Evolutionary conservation across 805 yeast genomes (phyloP).

Genomic region (Monosporozyma aquatica): DNA sequence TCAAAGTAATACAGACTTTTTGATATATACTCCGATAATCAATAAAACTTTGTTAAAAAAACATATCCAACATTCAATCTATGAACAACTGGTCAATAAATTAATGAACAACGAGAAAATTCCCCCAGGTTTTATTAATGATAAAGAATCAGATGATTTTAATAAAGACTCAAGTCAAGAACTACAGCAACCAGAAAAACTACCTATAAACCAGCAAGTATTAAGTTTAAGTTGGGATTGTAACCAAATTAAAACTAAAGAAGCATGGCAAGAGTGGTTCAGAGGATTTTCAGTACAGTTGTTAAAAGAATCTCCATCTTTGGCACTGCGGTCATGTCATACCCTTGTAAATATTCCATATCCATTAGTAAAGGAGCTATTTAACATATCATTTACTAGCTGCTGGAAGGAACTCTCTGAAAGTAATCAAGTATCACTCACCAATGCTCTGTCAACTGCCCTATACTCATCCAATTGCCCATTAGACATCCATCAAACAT

Average conservation of each 20-base stretch:
- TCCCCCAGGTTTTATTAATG: slow-evolving; percentile 65
- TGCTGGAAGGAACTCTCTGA: slow-evolving; percentile 92
- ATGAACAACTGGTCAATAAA: slow-evolving; percentile 73
- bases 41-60: slow-evolving; percentile 54
- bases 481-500: slow-evolving; percentile 88
- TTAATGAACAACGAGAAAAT: slow-evolving; percentile 77
- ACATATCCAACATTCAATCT: slow-evolving; percentile 59
- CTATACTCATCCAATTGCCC: slow-evolving; percentile 85
- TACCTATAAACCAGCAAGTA: slow-evolving; percentile 57
- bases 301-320: slow-evolving; percentile 87
- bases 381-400: slow-evolving; percentile 90
- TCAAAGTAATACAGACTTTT: slow-evolving; percentile 78
- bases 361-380: slow-evolving; percentile 81
- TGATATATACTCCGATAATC: slow-evolving; percentile 77
- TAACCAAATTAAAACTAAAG: slow-evolving; percentile 76
- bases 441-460: slow-evolving; percentile 77
- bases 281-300: slow-evolving; percentile 76
- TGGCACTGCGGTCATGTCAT: slow-evolving; percentile 87
- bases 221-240: slow-evolving; percentile 88
- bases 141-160: slow-evolving; percentile 39
- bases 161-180: slow-evolving; percentile 40
- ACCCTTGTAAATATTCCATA: slow-evolving; percentile 78
- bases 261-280: slow-evolving; percentile 98
- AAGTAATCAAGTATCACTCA: slow-evolving; percentile 81
- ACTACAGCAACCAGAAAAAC: slow-evolving; percentile 55